Conservation (phyloP, 805 yeast species). For the Metschnikowia vanudenii region DNA sequence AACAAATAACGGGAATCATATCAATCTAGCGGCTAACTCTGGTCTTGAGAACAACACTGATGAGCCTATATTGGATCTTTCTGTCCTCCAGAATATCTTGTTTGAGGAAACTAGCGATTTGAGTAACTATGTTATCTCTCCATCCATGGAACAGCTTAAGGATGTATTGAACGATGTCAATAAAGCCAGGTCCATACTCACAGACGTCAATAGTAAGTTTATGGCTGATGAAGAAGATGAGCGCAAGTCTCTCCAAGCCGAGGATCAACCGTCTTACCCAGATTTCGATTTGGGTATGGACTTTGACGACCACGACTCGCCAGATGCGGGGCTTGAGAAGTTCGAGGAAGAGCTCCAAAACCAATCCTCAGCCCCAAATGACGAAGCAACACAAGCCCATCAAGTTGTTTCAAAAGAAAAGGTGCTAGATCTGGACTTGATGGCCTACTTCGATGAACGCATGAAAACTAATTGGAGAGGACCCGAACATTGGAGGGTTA, state of each 20-base stretch:
- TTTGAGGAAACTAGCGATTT: slow-evolving; percentile 23
- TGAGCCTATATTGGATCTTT: slow-evolving; percentile 3
- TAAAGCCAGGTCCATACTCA: slow-evolving; percentile 47
- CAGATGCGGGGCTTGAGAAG: slow-evolving; percentile 5
- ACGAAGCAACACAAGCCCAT: background rate
- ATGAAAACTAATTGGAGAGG: slow-evolving; percentile 83
- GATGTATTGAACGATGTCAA: slow-evolving; percentile 54
- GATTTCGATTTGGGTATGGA: slow-evolving; percentile 27
- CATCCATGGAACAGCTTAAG: slow-evolving; percentile 63
- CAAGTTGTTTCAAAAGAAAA: slow-evolving; percentile 9
- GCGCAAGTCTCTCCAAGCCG: background rate
- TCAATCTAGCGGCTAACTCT: slow-evolving; percentile 15
- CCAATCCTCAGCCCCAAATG: background rate
- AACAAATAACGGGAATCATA: background rate
- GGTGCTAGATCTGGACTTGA: slow-evolving; percentile 58
- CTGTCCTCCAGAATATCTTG: slow-evolving; percentile 21
- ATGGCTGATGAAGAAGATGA: slow-evolving; percentile 16
- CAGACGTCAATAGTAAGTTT: slow-evolving; percentile 40
- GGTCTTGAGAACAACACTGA: slow-evolving; percentile 18
- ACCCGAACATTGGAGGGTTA: slow-evolving; percentile 85
- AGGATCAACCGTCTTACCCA: slow-evolving; percentile 10
- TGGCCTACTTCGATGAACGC: slow-evolving; percentile 78
- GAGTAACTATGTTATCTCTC: slow-evolving; percentile 53
- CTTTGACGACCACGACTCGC: slow-evolving; percentile 11
- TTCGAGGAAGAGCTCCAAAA: slow-evolving; percentile 9